These are phyloP conservation scores for Hypoxylon sp. DNA, from an alignment of 2,329 filamentous ascomycete species.

Conservation along the genomic window DNA sequence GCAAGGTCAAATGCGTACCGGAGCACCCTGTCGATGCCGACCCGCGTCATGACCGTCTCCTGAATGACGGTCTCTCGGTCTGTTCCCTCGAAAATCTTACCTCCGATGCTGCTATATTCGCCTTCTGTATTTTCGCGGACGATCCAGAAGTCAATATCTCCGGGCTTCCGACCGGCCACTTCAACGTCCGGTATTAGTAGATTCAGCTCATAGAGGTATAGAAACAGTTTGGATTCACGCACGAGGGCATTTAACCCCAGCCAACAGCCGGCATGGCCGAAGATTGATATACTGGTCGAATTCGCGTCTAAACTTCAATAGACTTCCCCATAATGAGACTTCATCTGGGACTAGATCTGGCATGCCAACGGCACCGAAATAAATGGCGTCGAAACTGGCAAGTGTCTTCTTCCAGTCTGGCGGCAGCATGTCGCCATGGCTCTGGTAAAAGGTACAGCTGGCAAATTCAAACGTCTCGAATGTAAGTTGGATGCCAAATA, in stretches of 20 bases:
- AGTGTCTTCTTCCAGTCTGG: slow-evolving; percentile 67
- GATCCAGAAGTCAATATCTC: slow-evolving; percentile 76
- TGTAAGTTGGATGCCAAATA: slow-evolving; percentile 67
- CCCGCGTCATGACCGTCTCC: slow-evolving; percentile 72
- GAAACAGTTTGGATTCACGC: slow-evolving; percentile 5
- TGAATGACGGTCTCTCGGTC: slow-evolving; percentile 73
- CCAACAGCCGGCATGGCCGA: slow-evolving; percentile 73
- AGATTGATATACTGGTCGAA: slow-evolving; percentile 80
- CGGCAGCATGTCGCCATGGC: slow-evolving; percentile 62
- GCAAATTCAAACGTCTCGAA: slow-evolving; percentile 77
- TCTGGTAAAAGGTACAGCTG: slow-evolving; percentile 71
- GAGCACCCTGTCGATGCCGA: slow-evolving; percentile 71
- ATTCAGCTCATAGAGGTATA: neutral
- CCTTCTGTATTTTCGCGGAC: slow-evolving; percentile 76
- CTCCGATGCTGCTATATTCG: slow-evolving; percentile 75
- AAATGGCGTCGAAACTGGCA: slow-evolving; percentile 73
- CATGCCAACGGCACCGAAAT: slow-evolving; percentile 77
- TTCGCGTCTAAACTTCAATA: slow-evolving; percentile 76
- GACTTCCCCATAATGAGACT: slow-evolving; percentile 76
- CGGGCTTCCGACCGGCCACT: slow-evolving; percentile 65
- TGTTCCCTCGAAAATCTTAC: slow-evolving; percentile 70
- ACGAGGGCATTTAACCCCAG: slow-evolving; percentile 70
- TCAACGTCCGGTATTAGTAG: slow-evolving; percentile 4
- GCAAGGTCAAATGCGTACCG: slow-evolving; percentile 74
- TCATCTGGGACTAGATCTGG: slow-evolving; percentile 72